phyloP scores from a whole-genome alignment of 805 yeast species.

The Wickerhamiella kurtzmanii region DNA sequence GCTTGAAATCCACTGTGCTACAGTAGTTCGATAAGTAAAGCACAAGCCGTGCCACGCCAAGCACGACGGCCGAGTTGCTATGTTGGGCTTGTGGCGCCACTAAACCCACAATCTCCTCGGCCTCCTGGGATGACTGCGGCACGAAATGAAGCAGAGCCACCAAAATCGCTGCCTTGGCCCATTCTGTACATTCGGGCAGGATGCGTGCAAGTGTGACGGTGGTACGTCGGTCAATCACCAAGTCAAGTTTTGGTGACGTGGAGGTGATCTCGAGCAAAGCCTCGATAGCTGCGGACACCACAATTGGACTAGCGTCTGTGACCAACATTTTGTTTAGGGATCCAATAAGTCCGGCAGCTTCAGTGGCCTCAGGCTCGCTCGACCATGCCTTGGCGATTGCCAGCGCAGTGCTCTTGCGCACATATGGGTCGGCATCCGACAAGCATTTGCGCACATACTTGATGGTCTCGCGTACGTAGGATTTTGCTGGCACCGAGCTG shows the following conservation, averaged over 20 bases:
- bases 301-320: constrained; percentile 40
- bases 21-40: constrained; percentile 57
- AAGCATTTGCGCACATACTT: constrained; percentile 28
- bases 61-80: constrained; percentile 65
- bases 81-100: constrained; percentile 63
- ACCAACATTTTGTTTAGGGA: constrained; percentile 39
- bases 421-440: constrained; percentile 39
- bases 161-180: constrained; percentile 61
- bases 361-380: constrained; percentile 35
- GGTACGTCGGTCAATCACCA: constrained; percentile 40
- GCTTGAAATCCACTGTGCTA: not conserved
- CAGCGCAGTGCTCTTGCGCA: constrained; percentile 58
- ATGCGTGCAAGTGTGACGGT: constrained; percentile 32
- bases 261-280: constrained; percentile 55
- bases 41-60: constrained; percentile 61
- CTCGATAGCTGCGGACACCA: constrained; percentile 60
- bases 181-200: constrained; percentile 36
- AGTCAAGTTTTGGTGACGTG: constrained; percentile 33
- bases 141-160: constrained; percentile 53
- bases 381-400: constrained; percentile 57
- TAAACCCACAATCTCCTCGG: constrained; percentile 49
- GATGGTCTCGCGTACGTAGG: constrained; percentile 37
- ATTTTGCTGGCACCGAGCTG: constrained; percentile 42
- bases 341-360: constrained; percentile 32
- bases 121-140: constrained; percentile 57